Percentiles rank a stretch among this genome's conserved stretches.
These are phyloP conservation scores for Emericellopsis cladophorae DNA, from an alignment of 2,329 filamentous ascomycete genomes.

Conservation along the genomic window DNA sequence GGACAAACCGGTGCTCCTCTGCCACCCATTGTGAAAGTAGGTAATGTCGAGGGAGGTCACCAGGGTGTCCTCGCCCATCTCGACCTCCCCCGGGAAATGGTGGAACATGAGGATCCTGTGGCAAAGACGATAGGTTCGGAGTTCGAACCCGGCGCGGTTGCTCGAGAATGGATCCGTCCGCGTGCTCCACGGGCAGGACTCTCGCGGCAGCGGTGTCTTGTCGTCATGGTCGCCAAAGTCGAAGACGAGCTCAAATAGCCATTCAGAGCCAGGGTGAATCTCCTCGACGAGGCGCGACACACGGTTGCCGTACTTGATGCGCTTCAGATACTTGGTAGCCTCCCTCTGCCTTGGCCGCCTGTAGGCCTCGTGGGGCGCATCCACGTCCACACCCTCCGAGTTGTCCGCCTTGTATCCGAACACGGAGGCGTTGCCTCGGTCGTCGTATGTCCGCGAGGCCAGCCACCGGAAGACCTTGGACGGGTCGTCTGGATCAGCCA, in stretches of 20 bases:
- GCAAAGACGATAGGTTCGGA: slow-evolving; percentile 16
- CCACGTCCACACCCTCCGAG: slow-evolving; percentile 3
- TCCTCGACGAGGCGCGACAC: not conserved
- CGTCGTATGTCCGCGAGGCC: slow-evolving; percentile 7
- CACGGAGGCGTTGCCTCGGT: slow-evolving; percentile 8
- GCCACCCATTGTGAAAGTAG: not conserved
- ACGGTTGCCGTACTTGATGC: slow-evolving; percentile 9
- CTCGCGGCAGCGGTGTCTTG: slow-evolving; percentile 5
- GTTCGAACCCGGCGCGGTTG: slow-evolving; percentile 14
- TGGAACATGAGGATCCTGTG: slow-evolving; percentile 19
- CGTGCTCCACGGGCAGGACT: slow-evolving; percentile 6
- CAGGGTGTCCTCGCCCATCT: slow-evolving; percentile 5
- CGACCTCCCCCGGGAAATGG: slow-evolving; percentile 12
- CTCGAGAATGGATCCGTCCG: slow-evolving; percentile 16
- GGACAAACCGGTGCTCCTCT: too few species aligned
- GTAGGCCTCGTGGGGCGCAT: too few species aligned
- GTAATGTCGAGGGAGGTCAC: slow-evolving; percentile 8
- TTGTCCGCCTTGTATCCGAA: slow-evolving; percentile 9
- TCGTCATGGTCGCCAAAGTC: slow-evolving; percentile 20
- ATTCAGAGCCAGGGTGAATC: slow-evolving; percentile 4
- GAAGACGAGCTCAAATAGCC: slow-evolving; percentile 18
- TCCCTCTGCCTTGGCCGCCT: not conserved
- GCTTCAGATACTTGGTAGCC: slow-evolving; percentile 7
- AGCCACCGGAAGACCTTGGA: slow-evolving; percentile 13
- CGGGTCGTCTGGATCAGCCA: slow-evolving; percentile 1